These are phyloP conservation scores for Cynara cardunculus DNA, from an alignment of 129 eudicot species.

Conservation along the genomic window DNA sequence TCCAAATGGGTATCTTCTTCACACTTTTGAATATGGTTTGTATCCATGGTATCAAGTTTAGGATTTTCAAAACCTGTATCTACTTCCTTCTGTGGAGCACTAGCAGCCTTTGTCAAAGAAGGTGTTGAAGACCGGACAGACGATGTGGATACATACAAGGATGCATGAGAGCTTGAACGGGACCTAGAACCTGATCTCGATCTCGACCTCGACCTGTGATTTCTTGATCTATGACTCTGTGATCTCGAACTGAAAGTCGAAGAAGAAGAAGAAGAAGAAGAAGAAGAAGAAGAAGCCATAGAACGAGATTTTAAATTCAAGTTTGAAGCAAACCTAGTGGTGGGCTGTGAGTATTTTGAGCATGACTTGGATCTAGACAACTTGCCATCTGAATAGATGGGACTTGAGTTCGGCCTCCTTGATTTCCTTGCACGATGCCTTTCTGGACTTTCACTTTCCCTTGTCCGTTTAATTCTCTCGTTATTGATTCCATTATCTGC, in stretches of 20 bases:
- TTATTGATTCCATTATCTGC: conserved; percentile 3
- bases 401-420: conserved; percentile 20
- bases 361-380: conserved; percentile 21
- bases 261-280: conserved; percentile 22
- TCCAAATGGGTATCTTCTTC: background rate
- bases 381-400: conserved; percentile 26
- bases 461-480: conserved; percentile 19
- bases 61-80: background rate
- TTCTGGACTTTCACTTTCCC: conserved; percentile 25
- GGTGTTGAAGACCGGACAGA: conserved; percentile 18
- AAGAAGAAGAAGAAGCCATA: conserved; percentile 2
- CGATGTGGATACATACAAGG: background rate
- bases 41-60: background rate
- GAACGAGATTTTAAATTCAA: conserved; percentile 15
- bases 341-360: conserved; percentile 13
- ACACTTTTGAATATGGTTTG: background rate
- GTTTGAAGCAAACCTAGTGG: conserved; percentile 29
- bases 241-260: conserved; percentile 21
- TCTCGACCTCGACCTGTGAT: conserved; percentile 12
- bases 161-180: conserved; percentile 33
- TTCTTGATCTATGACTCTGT: conserved; percentile 2
- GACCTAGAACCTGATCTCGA: conserved; percentile 20
- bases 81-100: background rate
- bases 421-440: conserved; percentile 17
- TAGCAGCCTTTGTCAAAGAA: conserved; percentile 13